Percentiles rank a stretch among this genome's conserved stretches.
Conservation (phyloP, 139 green algal species). For the Micractinium conductrix region DNA sequence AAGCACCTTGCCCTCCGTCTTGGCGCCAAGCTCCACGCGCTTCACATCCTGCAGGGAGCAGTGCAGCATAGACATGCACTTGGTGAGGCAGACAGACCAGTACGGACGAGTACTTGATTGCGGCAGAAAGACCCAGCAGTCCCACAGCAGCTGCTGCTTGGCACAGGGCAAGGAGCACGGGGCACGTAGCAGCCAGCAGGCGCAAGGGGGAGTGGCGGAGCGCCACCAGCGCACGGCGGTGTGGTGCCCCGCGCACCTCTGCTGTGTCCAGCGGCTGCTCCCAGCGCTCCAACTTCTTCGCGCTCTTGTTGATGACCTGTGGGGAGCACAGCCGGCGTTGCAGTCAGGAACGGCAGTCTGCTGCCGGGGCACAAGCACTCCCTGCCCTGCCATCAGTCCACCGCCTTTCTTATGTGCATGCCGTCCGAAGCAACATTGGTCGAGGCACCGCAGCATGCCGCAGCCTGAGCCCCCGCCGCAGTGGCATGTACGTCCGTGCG, state of each 20-base stretch:
- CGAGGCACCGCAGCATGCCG: neutral
- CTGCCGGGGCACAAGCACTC: neutral
- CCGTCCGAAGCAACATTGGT: neutral
- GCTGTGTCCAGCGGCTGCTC: slow-evolving; percentile 34
- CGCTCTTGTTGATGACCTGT: slow-evolving; percentile 29
- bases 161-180: neutral
- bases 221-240: neutral
- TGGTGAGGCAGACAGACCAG: neutral
- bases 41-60: slow-evolving; percentile 20
- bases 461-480: neutral
- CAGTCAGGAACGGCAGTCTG: neutral
- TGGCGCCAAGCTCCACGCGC: slow-evolving; percentile 1
- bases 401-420: neutral
- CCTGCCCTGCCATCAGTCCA: neutral
- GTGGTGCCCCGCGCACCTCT: neutral
- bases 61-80: neutral
- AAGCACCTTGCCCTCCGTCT: slow-evolving; percentile 40
- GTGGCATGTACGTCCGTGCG: neutral
- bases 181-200: neutral
- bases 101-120: too few species aligned
- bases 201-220: neutral
- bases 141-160: neutral
- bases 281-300: slow-evolving; percentile 19
- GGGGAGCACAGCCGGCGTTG: neutral
- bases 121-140: too few species aligned